Evolutionary conservation across 208 protist species (phyloP).

Genomic region (Entamoeba dispar): DNA sequence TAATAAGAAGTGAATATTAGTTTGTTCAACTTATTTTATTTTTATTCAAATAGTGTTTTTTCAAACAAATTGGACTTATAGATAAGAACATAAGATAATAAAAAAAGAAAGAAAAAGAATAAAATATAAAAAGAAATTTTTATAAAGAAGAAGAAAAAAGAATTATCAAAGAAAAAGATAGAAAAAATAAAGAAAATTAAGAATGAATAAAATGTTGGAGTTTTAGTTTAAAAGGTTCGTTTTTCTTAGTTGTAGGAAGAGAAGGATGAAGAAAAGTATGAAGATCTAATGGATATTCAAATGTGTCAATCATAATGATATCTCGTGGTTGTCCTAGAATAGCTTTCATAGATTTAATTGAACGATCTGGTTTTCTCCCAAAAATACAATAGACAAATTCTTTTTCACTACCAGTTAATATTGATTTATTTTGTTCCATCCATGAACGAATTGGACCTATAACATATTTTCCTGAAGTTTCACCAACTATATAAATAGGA

Average conservation of each 20-base stretch:
- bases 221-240: background rate
- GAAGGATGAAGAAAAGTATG: background rate
- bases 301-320: background rate
- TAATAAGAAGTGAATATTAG: too few relatives aligned
- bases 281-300: background rate
- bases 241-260: background rate
- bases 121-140: too few relatives aligned
- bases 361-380: background rate
- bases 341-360: background rate
- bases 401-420: background rate
- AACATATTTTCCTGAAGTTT: background rate
- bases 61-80: too few relatives aligned
- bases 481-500: background rate
- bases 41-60: too few relatives aligned
- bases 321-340: background rate
- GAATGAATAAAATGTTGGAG: background rate
- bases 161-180: too few relatives aligned
- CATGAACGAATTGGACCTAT: background rate
- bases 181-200: too few relatives aligned
- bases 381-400: background rate
- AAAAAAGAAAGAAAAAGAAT: too few relatives aligned
- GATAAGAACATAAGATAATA: too few relatives aligned
- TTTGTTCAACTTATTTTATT: too few relatives aligned
- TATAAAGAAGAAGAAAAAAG: too few relatives aligned
- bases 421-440: background rate